Evolutionary conservation across 805 yeast genomes (phyloP), one percentile per base, ranked within the genome.

Genomic region (Saccharomycopsis capsularis): DNA sequence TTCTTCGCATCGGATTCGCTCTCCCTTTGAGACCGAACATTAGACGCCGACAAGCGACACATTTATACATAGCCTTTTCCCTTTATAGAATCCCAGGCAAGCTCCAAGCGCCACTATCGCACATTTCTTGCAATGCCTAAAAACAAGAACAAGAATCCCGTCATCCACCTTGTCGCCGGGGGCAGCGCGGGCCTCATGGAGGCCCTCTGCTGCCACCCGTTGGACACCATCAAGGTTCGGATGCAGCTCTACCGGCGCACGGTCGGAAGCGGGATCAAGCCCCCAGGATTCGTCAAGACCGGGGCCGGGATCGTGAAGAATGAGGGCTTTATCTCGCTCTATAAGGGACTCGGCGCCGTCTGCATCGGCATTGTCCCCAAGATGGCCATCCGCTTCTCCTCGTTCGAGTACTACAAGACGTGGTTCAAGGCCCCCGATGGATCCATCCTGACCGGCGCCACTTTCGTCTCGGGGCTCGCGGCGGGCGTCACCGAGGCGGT

Each of bases 401-500:
- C 97, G 3, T 91, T 89, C 64, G 98, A 91, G 69, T 82, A 81
- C 61, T 87, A 84, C 72, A 82, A 95, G 68, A 73, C 81, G 11
- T 65, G 79, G 50, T 73, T 91, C 55, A 76, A 78, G 34, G 77
- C 79, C 51, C 73, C 73, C 45, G 78, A 85, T 47, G 84, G 88
- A 23, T 68, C 71, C 11, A 81, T 88, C 48, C 63, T 85, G 38
- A 85, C 96, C 3, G 76, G 78, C 42, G 76, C 79, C 59, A 86
- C 90, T 9, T 91, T 91, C 63, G 57, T 85, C 45, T 90, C 97
- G 40, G 99, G 99, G 69, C 93, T 91, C 23, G 90, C 95, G 66
- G 98, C 99, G 18, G 99, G 99, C 70, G 73, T 87, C 63, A 87
- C 96, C 44, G 99, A 91, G 68, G 96, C 98, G 1, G 90, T 93